Evolutionary conservation across 2,329 filamentous ascomycete species (phyloP).

Genomic region (Magnaporthiopsis incrustans): DNA sequence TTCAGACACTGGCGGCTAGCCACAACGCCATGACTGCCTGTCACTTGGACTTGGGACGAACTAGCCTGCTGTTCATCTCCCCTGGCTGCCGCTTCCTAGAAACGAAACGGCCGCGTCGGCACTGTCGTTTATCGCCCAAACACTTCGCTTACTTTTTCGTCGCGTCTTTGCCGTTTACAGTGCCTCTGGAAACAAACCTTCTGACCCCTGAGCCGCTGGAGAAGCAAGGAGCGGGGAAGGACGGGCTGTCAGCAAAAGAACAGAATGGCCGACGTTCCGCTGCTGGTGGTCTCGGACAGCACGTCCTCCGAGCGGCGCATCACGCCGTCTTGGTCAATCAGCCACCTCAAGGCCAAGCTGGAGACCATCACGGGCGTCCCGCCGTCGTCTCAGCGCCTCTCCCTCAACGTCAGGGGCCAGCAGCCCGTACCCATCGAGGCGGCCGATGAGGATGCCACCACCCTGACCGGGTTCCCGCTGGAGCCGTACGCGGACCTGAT

Average conservation of each 20-base stretch:
- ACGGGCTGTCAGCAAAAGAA: neutral
- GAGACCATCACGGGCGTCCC: conserved; percentile 92
- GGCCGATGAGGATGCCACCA: conserved; percentile 62
- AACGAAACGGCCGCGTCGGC: no score
- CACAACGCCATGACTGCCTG: no score
- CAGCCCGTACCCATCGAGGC: conserved; percentile 59
- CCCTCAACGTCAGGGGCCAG: conserved; percentile 55
- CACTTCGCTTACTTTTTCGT: no score
- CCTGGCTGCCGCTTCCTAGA: no score
- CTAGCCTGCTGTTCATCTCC: no score
- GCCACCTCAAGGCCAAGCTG: conserved; percentile 75
- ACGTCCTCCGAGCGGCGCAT: conserved; percentile 81
- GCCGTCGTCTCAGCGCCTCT: conserved; percentile 67
- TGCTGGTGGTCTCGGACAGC: conserved; percentile 68
- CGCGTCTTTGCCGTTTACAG: no score
- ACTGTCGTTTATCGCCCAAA: no score
- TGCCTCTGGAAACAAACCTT: no score
- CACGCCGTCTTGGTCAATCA: conserved; percentile 85
- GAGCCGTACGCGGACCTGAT: conserved; percentile 70
- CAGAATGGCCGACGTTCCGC: conserved; percentile 63
- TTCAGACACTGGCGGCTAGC: no score
- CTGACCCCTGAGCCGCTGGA: no score
- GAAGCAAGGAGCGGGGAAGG: no score
- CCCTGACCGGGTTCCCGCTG: conserved; percentile 58
- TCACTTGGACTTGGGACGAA: no score